These are phyloP conservation scores for Trichoderma guizhouense DNA, from an alignment of 2,329 filamentous ascomycete species.

Conservation along the genomic window DNA sequence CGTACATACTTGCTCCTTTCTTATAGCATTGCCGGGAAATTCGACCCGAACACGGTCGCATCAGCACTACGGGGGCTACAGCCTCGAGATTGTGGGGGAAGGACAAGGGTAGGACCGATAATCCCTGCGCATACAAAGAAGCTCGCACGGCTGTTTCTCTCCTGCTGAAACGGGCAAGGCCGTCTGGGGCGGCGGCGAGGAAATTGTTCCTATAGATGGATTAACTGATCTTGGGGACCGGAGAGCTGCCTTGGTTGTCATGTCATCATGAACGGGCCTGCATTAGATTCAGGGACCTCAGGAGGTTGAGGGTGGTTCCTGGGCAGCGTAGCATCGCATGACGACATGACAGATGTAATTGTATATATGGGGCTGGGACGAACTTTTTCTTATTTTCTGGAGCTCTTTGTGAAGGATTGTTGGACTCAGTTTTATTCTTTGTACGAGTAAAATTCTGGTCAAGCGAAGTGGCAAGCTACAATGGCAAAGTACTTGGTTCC, in stretches of 20 bases:
- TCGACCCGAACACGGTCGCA: neutral
- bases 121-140: neutral
- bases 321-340: slow-evolving; percentile 4
- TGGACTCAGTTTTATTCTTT: neutral
- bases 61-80: slow-evolving; percentile 4
- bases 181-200: neutral
- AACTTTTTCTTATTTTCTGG: neutral
- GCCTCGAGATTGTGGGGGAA: slow-evolving; percentile 10
- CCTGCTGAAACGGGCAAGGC: slow-evolving; percentile 13
- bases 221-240: slow-evolving; percentile 1
- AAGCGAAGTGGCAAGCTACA: neutral
- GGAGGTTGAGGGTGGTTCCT: neutral
- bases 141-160: neutral
- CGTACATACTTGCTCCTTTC: neutral
- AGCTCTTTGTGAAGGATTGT: neutral
- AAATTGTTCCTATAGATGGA: slow-evolving; percentile 19
- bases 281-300: slow-evolving; percentile 5
- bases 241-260: neutral
- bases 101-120: slow-evolving; percentile 13
- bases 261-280: neutral
- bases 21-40: neutral
- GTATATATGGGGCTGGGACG: slow-evolving; percentile 3
- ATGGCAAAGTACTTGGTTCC: slow-evolving; percentile 17
- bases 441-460: neutral
- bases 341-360: neutral